Conservation (phyloP, 2,329 filamentous ascomycete species). For the Emydomyces testavorans region DNA sequence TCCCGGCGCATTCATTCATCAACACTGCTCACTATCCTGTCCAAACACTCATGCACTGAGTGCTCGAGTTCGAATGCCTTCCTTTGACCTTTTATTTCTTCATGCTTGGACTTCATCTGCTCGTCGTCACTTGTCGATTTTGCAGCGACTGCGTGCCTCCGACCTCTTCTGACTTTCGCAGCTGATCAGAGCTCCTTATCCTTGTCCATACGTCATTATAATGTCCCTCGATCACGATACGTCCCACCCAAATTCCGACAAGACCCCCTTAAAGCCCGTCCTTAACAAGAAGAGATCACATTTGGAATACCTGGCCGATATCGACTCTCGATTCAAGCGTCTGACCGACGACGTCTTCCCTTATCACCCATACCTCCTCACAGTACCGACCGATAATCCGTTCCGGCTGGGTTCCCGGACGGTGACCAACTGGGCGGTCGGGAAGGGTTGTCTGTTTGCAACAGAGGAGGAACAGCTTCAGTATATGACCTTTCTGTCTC, state of each 20-base stretch:
- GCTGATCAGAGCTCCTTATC: background rate
- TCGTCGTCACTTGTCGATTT: background rate
- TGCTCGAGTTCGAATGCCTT: conserved; percentile 6
- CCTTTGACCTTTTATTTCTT: background rate
- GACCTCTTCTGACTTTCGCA: background rate
- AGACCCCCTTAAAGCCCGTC: conserved; percentile 9
- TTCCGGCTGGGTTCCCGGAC: conserved; percentile 35
- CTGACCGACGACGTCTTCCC: conserved; percentile 36
- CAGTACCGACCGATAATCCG: conserved; percentile 37
- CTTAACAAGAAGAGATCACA: conserved; percentile 15
- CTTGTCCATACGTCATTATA: conserved; percentile 11
- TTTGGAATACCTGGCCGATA: conserved; percentile 15
- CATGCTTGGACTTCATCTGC: background rate
- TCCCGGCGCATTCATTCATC: conserved; percentile 12
- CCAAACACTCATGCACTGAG: background rate
- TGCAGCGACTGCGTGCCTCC: background rate
- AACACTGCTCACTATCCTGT: background rate
- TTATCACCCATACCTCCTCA: conserved; percentile 36
- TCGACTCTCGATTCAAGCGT: conserved; percentile 30
- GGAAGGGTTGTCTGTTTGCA: conserved; percentile 43
- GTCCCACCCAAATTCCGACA: conserved; percentile 10
- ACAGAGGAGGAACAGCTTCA: conserved; percentile 47
- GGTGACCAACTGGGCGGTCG: conserved; percentile 38
- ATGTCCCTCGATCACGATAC: conserved; percentile 15
- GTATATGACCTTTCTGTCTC: conserved; percentile 51